Base-by-base conservation (phyloP, 352 stramenopile species). In the Globisporangium paddicum region DNA sequence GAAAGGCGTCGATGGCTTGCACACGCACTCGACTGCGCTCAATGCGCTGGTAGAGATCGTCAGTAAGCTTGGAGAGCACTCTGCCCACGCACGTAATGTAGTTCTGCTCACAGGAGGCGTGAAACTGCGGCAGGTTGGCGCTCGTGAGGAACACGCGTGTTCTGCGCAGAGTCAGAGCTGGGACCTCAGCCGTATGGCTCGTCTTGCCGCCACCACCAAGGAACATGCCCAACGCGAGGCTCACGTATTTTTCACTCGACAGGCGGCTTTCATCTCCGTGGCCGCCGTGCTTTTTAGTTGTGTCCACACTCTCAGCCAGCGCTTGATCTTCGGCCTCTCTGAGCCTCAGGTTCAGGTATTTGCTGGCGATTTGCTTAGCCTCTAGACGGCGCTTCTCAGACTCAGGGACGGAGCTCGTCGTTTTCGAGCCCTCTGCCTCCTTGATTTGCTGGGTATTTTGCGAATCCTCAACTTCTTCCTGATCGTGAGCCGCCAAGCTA, bases 191-290 rank as follows among this genome's bases (percentile, higher is more conserved):
- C n/a, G 70, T 78, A 38, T 71, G 62, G 37, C 65, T 62, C 2
- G 61, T 59, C 8, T 74, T 64, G 35, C 53, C 72, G 0, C 68
- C 38, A 18, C 38, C 38, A 18, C 38, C 68, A 10, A 89, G 63
- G 44, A 73, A 75, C 10, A 73, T 37, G 16, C 60, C 61, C 8
- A 89, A 37, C 0, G 75, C 65, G 41, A 82, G 71, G 0, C 23
- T 53, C 5, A 79, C 55, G 56, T 86, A 86, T 46, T 81, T 82
- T n/a, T 71, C 62, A 34, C 73, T 86, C 34, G 66, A 59, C 26
- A 79, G 38, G 11, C 71, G 63, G 5, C 11, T 35, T 10, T 40
- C 53, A 9, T 19, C 10, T 19, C 16, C 32, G 10, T 21, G 11
- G 32, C 34, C 5, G 9, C 6, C 25, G n/a, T 35, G 14, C 4